phyloP scores from a whole-genome alignment of 495 filamentous ascomycete genomes.

The Neurospora tetraspora region DNA sequence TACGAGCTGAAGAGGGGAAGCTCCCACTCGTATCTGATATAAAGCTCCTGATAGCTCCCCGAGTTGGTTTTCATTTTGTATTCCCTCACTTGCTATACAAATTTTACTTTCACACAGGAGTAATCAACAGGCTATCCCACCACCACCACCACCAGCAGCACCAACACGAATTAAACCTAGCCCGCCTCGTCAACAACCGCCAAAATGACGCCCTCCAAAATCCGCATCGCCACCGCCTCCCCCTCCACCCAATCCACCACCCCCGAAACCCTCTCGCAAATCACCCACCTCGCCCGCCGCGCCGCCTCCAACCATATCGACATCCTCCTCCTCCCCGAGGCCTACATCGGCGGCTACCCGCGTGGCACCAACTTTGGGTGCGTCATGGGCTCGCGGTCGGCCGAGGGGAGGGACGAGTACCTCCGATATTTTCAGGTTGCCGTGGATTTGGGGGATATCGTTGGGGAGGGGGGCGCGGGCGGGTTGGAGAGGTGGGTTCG shows the following conservation, averaged over 20 bases:
- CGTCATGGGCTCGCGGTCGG: slow-evolving; percentile 56
- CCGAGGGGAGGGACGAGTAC: slow-evolving; percentile 72
- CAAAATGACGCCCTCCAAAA: slow-evolving; percentile 11
- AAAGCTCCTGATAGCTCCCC: neutral
- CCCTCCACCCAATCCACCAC: slow-evolving; percentile 59
- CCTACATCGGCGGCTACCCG: slow-evolving; percentile 88
- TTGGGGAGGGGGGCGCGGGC: slow-evolving; percentile 44
- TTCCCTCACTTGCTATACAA: neutral
- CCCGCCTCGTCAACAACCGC: neutral
- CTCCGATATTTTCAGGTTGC: slow-evolving; percentile 67
- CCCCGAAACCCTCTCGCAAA: slow-evolving; percentile 52
- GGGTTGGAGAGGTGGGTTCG: slow-evolving; percentile 66
- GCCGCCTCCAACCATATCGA: slow-evolving; percentile 50
- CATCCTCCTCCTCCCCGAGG: slow-evolving; percentile 85
- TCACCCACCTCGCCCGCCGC: slow-evolving; percentile 42
- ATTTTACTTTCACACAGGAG: neutral
- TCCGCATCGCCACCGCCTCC: slow-evolving; percentile 72
- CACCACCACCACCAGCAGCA: neutral
- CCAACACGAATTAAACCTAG: neutral
- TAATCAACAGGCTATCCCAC: neutral
- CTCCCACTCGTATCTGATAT: neutral
- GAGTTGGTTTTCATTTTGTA: neutral
- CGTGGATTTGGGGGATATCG: slow-evolving; percentile 81
- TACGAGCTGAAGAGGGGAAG: neutral
- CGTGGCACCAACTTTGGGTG: slow-evolving; percentile 72